Conservation (phyloP, 768 basidiomycete genomes). For the Lactarius quietus region DNA sequence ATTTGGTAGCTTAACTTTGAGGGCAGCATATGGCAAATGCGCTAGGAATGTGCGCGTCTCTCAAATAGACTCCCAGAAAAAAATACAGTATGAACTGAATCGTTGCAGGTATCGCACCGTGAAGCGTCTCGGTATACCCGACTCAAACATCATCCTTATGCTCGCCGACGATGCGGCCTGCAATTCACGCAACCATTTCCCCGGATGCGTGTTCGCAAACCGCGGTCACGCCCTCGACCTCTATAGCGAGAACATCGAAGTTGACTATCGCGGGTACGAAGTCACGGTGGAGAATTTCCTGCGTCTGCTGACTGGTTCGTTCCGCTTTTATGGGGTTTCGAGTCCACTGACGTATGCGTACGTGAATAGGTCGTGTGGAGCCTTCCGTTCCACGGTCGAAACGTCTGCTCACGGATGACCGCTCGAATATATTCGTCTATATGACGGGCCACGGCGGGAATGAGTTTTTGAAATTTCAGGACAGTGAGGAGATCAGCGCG, state of each 20-base stretch:
- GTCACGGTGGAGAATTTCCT: slow-evolving; percentile 97
- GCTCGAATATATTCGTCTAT: slow-evolving; percentile 93
- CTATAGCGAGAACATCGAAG: slow-evolving; percentile 96
- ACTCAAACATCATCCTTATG: slow-evolving; percentile 99
- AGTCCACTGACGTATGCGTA: background rate
- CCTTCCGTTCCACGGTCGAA: slow-evolving; percentile 87
- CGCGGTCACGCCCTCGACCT: slow-evolving; percentile 77
- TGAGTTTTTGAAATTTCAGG: slow-evolving; percentile 98
- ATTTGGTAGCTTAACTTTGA: background rate
- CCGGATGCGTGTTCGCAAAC: slow-evolving; percentile 91
- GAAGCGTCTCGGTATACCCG: slow-evolving; percentile 95
- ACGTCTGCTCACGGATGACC: slow-evolving; percentile 84
- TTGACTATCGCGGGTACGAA: slow-evolving; percentile 97
- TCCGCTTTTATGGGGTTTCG: background rate
- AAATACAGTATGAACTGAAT: background rate
- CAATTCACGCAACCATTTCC: slow-evolving; percentile 87
- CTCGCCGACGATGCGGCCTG: slow-evolving; percentile 96
- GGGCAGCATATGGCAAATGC: slow-evolving; percentile 96
- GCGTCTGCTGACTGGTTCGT: slow-evolving; percentile 82
- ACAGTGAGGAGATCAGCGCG: slow-evolving; percentile 96
- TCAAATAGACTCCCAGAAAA: background rate
- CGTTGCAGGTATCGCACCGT: slow-evolving; percentile 88
- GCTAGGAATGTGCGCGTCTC: slow-evolving; percentile 76
- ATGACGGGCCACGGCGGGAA: slow-evolving; percentile 99
- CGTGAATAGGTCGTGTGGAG: slow-evolving; percentile 70